phyloP scores from a whole-genome alignment of 148 eudicot genomes.

The Bassia scoparia region DNA sequence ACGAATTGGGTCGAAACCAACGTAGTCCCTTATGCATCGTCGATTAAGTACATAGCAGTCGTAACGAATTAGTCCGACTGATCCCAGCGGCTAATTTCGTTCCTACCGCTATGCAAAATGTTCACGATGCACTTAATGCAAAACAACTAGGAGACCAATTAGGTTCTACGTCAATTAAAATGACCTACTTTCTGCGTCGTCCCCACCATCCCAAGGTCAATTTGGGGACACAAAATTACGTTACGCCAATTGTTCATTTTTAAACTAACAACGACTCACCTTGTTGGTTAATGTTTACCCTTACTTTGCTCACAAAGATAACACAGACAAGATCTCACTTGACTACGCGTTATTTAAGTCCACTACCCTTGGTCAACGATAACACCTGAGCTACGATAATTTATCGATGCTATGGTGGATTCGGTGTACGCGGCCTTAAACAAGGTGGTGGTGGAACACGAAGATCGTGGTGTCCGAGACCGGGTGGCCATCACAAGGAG shows the following conservation, averaged over 20 bases:
- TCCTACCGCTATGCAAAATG: conserved; percentile 15
- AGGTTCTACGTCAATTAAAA: conserved; percentile 14
- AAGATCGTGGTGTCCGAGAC: not conserved
- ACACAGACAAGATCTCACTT: not conserved
- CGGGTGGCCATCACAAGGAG: not conserved
- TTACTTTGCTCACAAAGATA: conserved; percentile 22
- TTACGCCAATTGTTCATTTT: conserved; percentile 23
- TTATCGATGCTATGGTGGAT: conserved; percentile 31
- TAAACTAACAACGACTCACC: conserved; percentile 19
- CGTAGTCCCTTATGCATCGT: conserved; percentile 18
- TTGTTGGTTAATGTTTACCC: conserved; percentile 37
- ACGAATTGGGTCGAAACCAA: conserved; percentile 8
- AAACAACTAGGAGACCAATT: conserved; percentile 16
- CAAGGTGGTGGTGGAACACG: conserved; percentile 5
- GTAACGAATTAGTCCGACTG: conserved; percentile 16
- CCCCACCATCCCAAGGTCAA: conserved; percentile 30
- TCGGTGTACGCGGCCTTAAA: conserved; percentile 26
- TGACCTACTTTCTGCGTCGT: too few relatives aligned
- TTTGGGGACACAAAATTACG: conserved; percentile 14
- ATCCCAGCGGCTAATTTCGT: not conserved
- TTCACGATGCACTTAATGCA: conserved; percentile 13
- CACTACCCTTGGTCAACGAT: not conserved
- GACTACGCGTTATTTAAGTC: conserved; percentile 28
- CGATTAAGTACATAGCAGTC: conserved; percentile 15
- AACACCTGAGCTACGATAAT: conserved; percentile 22